A percentile compares a stretch with the other conserved stretches of the same genome.
Evolutionary conservation across 169 alveolate species (phyloP).

Genomic region (Plasmodium yoelii): DNA sequence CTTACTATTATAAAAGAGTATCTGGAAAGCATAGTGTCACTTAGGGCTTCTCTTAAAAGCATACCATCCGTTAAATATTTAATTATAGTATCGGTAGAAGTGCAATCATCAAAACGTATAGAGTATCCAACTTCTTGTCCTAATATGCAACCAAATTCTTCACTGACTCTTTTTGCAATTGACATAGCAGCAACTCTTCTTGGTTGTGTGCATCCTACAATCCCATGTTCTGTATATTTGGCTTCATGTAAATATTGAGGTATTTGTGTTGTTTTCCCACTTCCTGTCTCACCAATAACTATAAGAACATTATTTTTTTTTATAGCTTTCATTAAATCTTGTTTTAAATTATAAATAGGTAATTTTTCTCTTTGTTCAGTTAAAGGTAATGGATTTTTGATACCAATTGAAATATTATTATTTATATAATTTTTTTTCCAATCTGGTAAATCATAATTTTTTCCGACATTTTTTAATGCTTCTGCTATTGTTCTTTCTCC

Average conservation of each 20-base stretch:
- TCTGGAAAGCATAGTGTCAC: slow-evolving; percentile 92
- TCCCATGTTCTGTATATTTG: slow-evolving; percentile 93
- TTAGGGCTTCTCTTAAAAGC: slow-evolving; percentile 97
- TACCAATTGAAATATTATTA: slow-evolving; percentile 85
- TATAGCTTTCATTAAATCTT: slow-evolving; percentile 93
- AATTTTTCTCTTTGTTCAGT: slow-evolving; percentile 95
- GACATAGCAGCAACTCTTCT: slow-evolving; percentile 99
- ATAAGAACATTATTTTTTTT: slow-evolving; percentile 93
- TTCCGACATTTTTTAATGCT: slow-evolving; percentile 82
- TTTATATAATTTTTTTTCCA: slow-evolving; percentile 91
- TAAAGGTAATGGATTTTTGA: slow-evolving; percentile 87
- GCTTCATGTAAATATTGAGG: slow-evolving; percentile 96
- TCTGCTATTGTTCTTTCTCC: slow-evolving; percentile 92
- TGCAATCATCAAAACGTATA: slow-evolving; percentile 97
- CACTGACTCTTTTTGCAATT: slow-evolving; percentile 98
- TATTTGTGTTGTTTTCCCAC: slow-evolving; percentile 98
- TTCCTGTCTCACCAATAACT: slow-evolving; percentile 99
- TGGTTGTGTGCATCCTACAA: slow-evolving; percentile 99
- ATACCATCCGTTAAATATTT: slow-evolving; percentile 99
- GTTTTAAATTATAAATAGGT: slow-evolving; percentile 95
- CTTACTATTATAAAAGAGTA: slow-evolving; percentile 94
- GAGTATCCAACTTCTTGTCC: slow-evolving; percentile 98
- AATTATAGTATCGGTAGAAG: slow-evolving; percentile 96
- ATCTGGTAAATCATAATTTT: slow-evolving; percentile 90
- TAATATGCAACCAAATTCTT: slow-evolving; percentile 97